Percentiles rank a stretch among this genome's conserved stretches.
phyloP scores from a whole-genome alignment of 2,329 filamentous ascomycete species.

The Colletotrichum endophyticum region DNA sequence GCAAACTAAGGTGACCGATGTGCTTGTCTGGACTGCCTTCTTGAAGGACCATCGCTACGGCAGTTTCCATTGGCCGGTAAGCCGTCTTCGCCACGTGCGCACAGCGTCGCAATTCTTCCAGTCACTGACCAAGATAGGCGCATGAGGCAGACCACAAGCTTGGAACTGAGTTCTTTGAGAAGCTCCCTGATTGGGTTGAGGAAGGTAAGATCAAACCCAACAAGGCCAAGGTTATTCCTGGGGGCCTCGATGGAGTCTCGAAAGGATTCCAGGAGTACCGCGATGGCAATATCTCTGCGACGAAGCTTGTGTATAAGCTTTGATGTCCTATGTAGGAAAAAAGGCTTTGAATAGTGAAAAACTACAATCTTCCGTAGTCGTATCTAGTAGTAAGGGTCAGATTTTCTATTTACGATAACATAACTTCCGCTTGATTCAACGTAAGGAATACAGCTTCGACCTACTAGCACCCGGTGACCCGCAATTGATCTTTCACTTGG shows the following conservation, averaged over 20 bases:
- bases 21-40: slow-evolving; percentile 48
- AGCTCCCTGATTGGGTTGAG: slow-evolving; percentile 36
- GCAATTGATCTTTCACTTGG: too few relatives aligned
- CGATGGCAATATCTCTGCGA: slow-evolving; percentile 41
- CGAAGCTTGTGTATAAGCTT: slow-evolving; percentile 44
- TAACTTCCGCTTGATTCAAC: too few relatives aligned
- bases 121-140: slow-evolving; percentile 24
- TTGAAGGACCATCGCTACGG: slow-evolving; percentile 42
- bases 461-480: too few relatives aligned
- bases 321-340: background rate
- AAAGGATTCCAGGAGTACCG: slow-evolving; percentile 41
- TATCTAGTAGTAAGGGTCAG: too few relatives aligned
- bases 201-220: slow-evolving; percentile 39
- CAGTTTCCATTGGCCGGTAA: slow-evolving; percentile 39
- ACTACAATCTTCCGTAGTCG: too few relatives aligned
- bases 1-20: slow-evolving; percentile 39
- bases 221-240: slow-evolving; percentile 27
- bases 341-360: too few relatives aligned
- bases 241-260: slow-evolving; percentile 34
- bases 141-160: slow-evolving; percentile 40
- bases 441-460: too few relatives aligned
- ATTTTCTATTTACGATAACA: too few relatives aligned
- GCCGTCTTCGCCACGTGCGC: background rate
- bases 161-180: slow-evolving; percentile 38
- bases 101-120: fast-evolving